Evolutionary conservation across 2,329 filamentous ascomycete genomes (phyloP), one percentile per base, ranked within the genome.

Genomic region (Dactylellina haptotyla): DNA sequence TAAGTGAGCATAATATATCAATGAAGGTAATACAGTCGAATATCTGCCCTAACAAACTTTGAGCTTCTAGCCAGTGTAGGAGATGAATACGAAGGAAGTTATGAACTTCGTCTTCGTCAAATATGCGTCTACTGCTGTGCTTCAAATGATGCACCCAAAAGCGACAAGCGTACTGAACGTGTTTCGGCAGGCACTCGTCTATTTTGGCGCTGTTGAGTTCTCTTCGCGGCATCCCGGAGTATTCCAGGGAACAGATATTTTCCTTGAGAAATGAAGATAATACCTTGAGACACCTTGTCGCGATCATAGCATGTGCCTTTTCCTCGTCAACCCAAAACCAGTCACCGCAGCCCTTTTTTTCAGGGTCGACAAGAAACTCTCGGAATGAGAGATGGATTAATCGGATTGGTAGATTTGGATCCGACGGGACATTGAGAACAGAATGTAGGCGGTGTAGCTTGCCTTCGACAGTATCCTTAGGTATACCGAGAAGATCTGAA

Each of bases 31-130:
- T 4, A 23, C 14, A 18, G 23, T 56, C 51, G 2, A 9, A 30
- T 16, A 75, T 54, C 56, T 79, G 77, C 30, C 75, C 62, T 28
- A 80, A 77, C 46, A 78, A 77, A 34, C 79, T 78, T 51, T 80
- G 77, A 9, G 79, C 80, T 69, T 82, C 79, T 32, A 82, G 76
- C 80, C 80, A 82, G 64, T 81, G 78, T 0, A 81, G 78, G 57
- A 80, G 51, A 75, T 81, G 77, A 46, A 61, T 54, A 62, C 78
- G 66, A 8, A 82, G 76, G 70, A 82, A 81, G 8, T 56, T 20
- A 63, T 76, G 75, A 75, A 77, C 78, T 62, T 73, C 20, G 30
- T 78, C 76, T 62, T 70, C 58, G 72, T 79, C 76, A 63, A 75
- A 75, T 75, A 78, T 78, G 76, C 78, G 78, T 76, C 79, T 77